Evolutionary conservation across 169 alveolate species (phyloP).

Genomic region (Plasmodium vivax): DNA sequence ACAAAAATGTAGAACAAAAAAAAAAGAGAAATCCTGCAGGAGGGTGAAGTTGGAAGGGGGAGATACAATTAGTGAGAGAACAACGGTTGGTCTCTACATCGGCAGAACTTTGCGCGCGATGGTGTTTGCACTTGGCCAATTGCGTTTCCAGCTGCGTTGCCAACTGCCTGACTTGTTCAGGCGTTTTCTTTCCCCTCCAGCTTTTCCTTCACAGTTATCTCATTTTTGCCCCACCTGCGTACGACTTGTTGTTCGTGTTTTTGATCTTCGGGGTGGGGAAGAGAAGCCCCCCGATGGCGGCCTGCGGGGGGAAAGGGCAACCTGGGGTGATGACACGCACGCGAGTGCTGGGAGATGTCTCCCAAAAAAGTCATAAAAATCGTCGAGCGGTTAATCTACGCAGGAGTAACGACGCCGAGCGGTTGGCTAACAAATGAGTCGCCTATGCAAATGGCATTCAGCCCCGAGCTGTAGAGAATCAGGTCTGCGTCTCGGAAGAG

Average conservation of each 20-base stretch:
- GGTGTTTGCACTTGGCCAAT: not conserved
- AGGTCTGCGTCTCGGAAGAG: slow-evolving; percentile 27
- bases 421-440: slow-evolving; percentile 41
- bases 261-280: slow-evolving; percentile 30
- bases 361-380: not conserved
- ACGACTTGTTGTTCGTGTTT: slow-evolving; percentile 44
- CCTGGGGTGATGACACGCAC: not conserved
- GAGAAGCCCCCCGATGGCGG: slow-evolving; percentile 61
- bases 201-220: not conserved
- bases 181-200: not conserved
- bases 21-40: slow-evolving; percentile 43
- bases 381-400: not conserved
- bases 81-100: not conserved
- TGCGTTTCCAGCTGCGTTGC: not conserved
- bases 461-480: slow-evolving; percentile 14
- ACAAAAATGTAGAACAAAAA: slow-evolving; percentile 37
- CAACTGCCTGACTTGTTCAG: not conserved
- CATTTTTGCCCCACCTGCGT: slow-evolving; percentile 7
- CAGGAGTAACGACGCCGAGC: not conserved
- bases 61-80: not conserved
- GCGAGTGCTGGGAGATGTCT: not conserved
- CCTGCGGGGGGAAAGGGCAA: slow-evolving; percentile 10
- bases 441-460: slow-evolving; percentile 41
- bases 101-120: not conserved
- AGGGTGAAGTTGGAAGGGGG: not conserved